Evolutionary conservation across 2,329 filamentous ascomycete genomes (phyloP).

Genomic region (Fusarium chaquense): DNA sequence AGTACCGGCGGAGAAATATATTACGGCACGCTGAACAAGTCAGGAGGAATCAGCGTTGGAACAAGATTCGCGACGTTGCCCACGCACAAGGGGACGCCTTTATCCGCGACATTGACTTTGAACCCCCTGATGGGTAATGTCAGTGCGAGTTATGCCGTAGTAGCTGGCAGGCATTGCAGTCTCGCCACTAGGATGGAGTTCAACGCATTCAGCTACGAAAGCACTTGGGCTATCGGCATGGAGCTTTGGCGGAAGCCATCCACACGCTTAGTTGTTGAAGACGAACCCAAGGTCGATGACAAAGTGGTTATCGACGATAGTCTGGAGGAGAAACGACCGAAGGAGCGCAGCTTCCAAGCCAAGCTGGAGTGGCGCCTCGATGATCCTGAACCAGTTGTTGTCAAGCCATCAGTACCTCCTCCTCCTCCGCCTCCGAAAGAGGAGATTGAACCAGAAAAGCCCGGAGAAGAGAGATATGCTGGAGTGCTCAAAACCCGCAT

Average conservation of each 20-base stretch:
- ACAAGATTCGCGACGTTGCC: conserved; percentile 90
- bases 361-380: conserved; percentile 65
- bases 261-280: conserved; percentile 54
- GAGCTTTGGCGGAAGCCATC: conserved; percentile 85
- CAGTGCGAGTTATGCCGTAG: conserved; percentile 90
- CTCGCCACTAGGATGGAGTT: conserved; percentile 95
- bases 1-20: conserved; percentile 94
- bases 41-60: conserved; percentile 89
- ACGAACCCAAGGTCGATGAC: conserved; percentile 38
- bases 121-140: conserved; percentile 96
- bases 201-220: conserved; percentile 98
- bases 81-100: conserved; percentile 83
- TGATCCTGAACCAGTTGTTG: conserved; percentile 50
- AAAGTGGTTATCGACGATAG: conserved; percentile 47
- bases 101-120: conserved; percentile 91
- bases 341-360: conserved; percentile 63
- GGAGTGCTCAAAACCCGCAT: conserved; percentile 91
- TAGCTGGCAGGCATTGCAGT: conserved; percentile 83
- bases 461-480: conserved; percentile 74
- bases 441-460: conserved; percentile 38
- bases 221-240: conserved; percentile 89
- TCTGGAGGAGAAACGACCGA: conserved; percentile 26
- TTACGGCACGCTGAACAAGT: conserved; percentile 95
- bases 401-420: conserved; percentile 11
- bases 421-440: conserved; percentile 16